Evolutionary conservation across 2,329 filamentous ascomycete genomes (phyloP).

Genomic region (Penicillium glabrum): DNA sequence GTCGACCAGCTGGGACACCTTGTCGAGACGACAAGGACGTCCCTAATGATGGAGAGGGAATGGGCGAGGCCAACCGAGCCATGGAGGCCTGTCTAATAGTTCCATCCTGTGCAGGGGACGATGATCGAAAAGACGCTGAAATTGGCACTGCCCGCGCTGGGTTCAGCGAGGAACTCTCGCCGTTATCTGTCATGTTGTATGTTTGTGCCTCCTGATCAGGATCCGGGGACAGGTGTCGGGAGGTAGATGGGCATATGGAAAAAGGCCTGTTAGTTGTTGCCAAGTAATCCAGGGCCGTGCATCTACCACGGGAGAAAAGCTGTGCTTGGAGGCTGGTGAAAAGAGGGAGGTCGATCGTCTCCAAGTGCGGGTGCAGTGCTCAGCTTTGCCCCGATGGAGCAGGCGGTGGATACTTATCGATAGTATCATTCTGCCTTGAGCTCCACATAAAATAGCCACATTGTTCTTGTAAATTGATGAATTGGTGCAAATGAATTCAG

Average conservation of each 20-base stretch:
- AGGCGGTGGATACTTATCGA: too few relatives aligned
- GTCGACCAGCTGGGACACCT: conserved; percentile 36
- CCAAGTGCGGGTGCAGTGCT: conserved; percentile 12
- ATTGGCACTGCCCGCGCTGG: conserved; percentile 33
- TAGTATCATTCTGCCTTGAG: too few relatives aligned
- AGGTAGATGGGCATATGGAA: neutral
- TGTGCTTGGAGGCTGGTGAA: neutral
- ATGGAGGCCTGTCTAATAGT: conserved; percentile 53
- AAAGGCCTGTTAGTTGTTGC: neutral
- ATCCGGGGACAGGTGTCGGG: neutral
- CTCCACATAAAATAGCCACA: too few relatives aligned
- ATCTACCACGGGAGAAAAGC: neutral
- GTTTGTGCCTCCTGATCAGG: neutral
- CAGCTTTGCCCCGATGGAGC: too few relatives aligned
- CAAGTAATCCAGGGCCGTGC: neutral
- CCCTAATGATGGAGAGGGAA: conserved; percentile 47
- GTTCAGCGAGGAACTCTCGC: conserved; percentile 37
- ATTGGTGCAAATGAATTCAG: too few relatives aligned
- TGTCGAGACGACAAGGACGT: conserved; percentile 41
- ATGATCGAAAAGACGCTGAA: conserved; percentile 31
- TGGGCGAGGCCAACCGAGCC: conserved; percentile 56
- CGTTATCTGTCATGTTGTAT: conserved; percentile 34
- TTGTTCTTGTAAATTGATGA: too few relatives aligned
- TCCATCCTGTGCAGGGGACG: conserved; percentile 43
- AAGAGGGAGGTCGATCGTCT: conserved; percentile 11